These are phyloP conservation scores for Iris pallida DNA, from an alignment of 116 monocot species.

Conservation along the genomic window DNA sequence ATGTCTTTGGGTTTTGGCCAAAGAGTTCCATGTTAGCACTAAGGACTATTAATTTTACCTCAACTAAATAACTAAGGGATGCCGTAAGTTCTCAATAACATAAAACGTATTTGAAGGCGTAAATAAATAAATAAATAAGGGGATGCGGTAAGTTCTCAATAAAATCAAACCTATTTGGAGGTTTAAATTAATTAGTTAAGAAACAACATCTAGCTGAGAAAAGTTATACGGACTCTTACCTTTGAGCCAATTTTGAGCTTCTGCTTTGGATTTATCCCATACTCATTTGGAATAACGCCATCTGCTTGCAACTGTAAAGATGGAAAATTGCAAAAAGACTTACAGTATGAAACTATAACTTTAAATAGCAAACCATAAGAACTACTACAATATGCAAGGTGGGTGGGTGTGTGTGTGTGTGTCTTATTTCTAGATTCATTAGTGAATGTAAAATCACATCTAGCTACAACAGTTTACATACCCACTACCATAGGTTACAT, in stretches of 20 bases:
- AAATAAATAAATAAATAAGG: background rate
- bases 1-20: no score
- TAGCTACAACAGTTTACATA: no score
- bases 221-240: slow-evolving; percentile 21
- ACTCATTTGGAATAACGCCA: slow-evolving; percentile 98
- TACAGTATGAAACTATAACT: background rate
- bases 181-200: background rate
- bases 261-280: slow-evolving; percentile 95
- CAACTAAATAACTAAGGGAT: no score
- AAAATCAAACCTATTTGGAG: background rate
- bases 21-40: no score
- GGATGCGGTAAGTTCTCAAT: background rate
- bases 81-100: background rate
- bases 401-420: no score
- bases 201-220: background rate
- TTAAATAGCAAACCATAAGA: background rate
- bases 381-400: no score
- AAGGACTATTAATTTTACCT: no score
- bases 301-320: slow-evolving; percentile 82
- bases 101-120: background rate
- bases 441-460: no score
- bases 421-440: no score
- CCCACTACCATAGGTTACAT: no score
- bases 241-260: slow-evolving; percentile 99
- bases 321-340: background rate